phyloP scores from a whole-genome alignment of 345 rosid species.

The Passiflora organensis region DNA sequence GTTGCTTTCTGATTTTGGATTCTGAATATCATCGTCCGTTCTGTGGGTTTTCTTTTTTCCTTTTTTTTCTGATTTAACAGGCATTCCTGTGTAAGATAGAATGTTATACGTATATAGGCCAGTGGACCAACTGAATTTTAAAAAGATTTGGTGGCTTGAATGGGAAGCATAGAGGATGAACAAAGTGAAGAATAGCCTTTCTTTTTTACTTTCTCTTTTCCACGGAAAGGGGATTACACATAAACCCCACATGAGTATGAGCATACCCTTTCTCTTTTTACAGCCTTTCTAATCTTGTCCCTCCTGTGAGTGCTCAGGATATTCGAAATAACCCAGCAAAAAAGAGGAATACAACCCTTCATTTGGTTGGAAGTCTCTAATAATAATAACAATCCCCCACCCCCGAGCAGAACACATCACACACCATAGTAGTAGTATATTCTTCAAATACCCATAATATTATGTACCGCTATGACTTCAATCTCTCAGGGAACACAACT shows the following conservation, averaged over 20 bases:
- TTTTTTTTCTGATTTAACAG: no score
- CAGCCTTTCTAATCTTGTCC: constrained; percentile 1
- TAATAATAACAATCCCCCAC: no score
- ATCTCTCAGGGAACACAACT: constrained; percentile 18
- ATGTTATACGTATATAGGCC: no score
- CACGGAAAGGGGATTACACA: constrained; percentile 7
- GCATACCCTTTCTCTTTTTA: neutral
- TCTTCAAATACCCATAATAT: neutral
- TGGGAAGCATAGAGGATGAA: neutral
- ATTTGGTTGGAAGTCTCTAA: no score
- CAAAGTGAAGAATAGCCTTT: neutral
- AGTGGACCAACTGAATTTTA: neutral
- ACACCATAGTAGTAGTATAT: neutral
- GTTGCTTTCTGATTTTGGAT: no score
- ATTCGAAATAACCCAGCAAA: neutral
- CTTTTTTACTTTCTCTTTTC: neutral
- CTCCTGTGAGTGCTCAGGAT: constrained; percentile 1
- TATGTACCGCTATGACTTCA: neutral
- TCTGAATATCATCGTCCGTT: no score
- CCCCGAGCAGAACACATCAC: neutral
- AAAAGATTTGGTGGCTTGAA: neutral
- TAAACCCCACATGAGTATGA: neutral
- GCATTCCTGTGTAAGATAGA: no score
- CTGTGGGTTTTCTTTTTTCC: no score
- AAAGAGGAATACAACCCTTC: neutral